Percentiles rank a stretch among this genome's conserved stretches.
phyloP scores from a whole-genome alignment of 495 filamentous ascomycete species.

The Penicillium verhagenii region DNA sequence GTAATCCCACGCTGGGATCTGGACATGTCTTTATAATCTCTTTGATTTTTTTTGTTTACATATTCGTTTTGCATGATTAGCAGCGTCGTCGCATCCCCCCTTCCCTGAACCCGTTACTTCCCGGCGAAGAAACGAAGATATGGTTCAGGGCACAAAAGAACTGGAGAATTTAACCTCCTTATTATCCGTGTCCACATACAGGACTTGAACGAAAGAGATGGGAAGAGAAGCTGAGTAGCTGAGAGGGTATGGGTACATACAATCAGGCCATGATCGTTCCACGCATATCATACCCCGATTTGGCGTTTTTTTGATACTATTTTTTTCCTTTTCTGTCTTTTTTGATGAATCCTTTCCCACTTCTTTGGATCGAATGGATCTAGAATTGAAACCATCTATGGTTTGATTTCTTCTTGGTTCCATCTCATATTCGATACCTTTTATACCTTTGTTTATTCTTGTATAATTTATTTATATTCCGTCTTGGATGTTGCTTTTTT shows the following conservation, averaged over 20 bases:
- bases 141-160: not conserved
- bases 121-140: constrained; percentile 7
- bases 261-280: constrained; percentile 23
- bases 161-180: not conserved
- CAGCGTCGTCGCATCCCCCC: constrained; percentile 16
- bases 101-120: constrained; percentile 5
- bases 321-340: not conserved
- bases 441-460: not conserved
- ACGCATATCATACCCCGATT: constrained; percentile 30
- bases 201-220: constrained; percentile 14
- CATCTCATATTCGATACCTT: not conserved
- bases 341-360: not conserved
- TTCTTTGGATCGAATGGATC: not conserved
- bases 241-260: constrained; percentile 19
- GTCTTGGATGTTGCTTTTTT: not conserved
- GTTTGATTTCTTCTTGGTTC: not conserved
- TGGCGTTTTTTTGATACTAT: constrained; percentile 26
- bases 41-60: constrained; percentile 2
- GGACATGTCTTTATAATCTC: not conserved
- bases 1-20: constrained; percentile 3
- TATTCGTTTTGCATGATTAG: constrained; percentile 13
- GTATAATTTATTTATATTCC: not conserved
- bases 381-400: not conserved
- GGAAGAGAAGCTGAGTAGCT: not conserved
- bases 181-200: not conserved